Evolutionary conservation across 257 asterid species (phyloP).

Genomic region (Scutellaria baicalensis): DNA sequence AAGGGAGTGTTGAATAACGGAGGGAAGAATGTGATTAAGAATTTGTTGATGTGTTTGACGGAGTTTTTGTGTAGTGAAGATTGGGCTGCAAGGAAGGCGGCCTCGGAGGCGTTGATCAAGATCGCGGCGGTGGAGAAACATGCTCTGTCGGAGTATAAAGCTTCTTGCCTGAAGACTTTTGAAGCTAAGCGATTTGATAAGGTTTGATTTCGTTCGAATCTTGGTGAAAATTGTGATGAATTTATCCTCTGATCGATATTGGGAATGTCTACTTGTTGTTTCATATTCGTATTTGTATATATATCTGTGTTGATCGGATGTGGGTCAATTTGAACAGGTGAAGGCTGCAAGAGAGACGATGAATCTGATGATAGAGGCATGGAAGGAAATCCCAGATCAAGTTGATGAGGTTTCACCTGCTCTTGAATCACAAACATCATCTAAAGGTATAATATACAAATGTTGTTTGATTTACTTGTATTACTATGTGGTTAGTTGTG

Average conservation of each 20-base stretch:
- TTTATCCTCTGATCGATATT: not conserved
- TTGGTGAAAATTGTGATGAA: not conserved
- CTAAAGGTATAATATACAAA: slow-evolving; percentile 37
- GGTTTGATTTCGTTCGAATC: slow-evolving; percentile 29
- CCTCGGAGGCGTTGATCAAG: slow-evolving; percentile 59
- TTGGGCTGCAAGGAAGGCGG: slow-evolving; percentile 83
- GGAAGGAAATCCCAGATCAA: slow-evolving; percentile 58
- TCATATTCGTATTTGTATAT: too few relatives aligned
- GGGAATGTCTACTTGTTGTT: not conserved
- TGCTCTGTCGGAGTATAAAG: slow-evolving; percentile 43
- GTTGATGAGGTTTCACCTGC: slow-evolving; percentile 33
- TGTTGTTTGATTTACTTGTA: not conserved
- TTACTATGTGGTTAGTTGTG: not conserved
- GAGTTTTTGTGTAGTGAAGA: slow-evolving; percentile 64
- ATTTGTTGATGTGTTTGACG: slow-evolving; percentile 47
- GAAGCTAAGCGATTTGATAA: slow-evolving; percentile 79
- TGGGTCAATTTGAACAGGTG: slow-evolving; percentile 34
- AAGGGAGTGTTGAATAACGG: slow-evolving; percentile 35
- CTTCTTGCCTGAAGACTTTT: slow-evolving; percentile 56
- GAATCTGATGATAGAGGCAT: slow-evolving; percentile 53
- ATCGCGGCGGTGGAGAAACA: slow-evolving; percentile 49
- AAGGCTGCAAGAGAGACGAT: slow-evolving; percentile 56
- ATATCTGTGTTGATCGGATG: not conserved
- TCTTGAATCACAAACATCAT: slow-evolving; percentile 34
- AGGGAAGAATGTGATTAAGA: slow-evolving; percentile 32